Evolutionary conservation across 306 rosid genomes (phyloP), one percentile per base, ranked within the genome.

Genomic region (Acacia confusa): DNA sequence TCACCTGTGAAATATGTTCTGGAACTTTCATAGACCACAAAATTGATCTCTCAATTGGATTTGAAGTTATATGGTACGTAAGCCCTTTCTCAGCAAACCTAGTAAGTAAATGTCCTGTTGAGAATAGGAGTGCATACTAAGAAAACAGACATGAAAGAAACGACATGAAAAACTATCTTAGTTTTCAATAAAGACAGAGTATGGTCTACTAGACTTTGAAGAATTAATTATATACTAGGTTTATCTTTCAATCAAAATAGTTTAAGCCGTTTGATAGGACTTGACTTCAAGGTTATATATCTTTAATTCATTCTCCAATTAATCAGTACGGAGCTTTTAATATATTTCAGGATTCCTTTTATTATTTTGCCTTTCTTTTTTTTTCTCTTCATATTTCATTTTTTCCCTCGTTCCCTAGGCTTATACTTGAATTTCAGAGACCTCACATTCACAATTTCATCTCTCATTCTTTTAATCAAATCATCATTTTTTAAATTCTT

Each of bases 1-100:
- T 74, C 87, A 93, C 99, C 94, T 89, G 95, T 41, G 89, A 86
- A 80, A 95, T 84, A 58, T 89, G 80, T 84, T 95, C 99, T 50
- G 99, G 99, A 79, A 91, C 88, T 70, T 85, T 87, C 97, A 95
- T 93, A 44, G 88, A 89, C 99, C 99, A 95, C 75, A 93, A 34
- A 74, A 95, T 95, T 81, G 99, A 93, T 69, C 92, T 91, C 82
- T 90, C 81, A 44, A 95, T 86, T 45, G 92, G 93, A 88, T 95
- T 95, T 58, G 99, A 91, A 44, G 93, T 88, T 78, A 95, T 87
- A 48, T 89, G 97, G 84, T 89, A 95, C 16, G 87, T 78, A 72
- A 93, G 78, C 65, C 95, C 99, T 32, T 88, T 95, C 88, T 95
- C 99, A 57, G 94, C 91, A 88, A 95, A 90, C 89, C 92, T 90